Conservation (phyloP, 495 filamentous ascomycete species). For the Aspergillus cristatus region DNA sequence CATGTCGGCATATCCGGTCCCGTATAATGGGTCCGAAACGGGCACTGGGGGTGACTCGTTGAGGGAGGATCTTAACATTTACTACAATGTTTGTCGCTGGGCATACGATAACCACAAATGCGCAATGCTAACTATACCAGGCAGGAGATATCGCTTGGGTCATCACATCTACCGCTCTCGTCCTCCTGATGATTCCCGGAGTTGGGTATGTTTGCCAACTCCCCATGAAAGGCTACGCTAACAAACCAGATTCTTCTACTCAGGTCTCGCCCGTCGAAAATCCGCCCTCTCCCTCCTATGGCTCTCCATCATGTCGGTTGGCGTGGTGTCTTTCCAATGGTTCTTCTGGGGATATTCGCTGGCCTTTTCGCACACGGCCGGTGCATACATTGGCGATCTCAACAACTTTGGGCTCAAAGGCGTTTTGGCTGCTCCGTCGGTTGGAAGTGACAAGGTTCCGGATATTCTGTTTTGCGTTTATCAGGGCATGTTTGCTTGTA, state of each 20-base stretch:
- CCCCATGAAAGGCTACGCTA: neutral
- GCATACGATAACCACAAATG: neutral
- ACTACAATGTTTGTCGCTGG: slow-evolving; percentile 56
- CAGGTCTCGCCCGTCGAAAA: slow-evolving; percentile 91
- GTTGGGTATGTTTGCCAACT: slow-evolving; percentile 57
- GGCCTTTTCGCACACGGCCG: slow-evolving; percentile 79
- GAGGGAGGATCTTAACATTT: slow-evolving; percentile 66
- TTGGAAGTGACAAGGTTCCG: slow-evolving; percentile 71
- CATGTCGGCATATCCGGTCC: slow-evolving; percentile 33
- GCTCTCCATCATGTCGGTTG: slow-evolving; percentile 93
- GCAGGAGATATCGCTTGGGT: slow-evolving; percentile 90
- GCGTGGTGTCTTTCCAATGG: slow-evolving; percentile 91
- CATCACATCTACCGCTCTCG: slow-evolving; percentile 76
- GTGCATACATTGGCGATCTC: slow-evolving; percentile 75
- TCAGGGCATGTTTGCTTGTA: slow-evolving; percentile 96
- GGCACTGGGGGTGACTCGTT: slow-evolving; percentile 68
- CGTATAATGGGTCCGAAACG: slow-evolving; percentile 54
- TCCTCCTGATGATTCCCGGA: slow-evolving; percentile 96
- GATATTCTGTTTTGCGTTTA: slow-evolving; percentile 90
- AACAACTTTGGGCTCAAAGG: slow-evolving; percentile 78
- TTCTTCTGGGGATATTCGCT: slow-evolving; percentile 99
- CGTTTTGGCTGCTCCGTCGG: slow-evolving; percentile 71
- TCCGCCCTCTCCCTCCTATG: slow-evolving; percentile 91
- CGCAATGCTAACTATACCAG: slow-evolving; percentile 33
- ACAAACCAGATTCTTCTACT: slow-evolving; percentile 79